Evolutionary conservation across 139 green algal genomes (phyloP), one percentile per base, ranked within the genome.

Genomic region (Penium margaritaceum): DNA sequence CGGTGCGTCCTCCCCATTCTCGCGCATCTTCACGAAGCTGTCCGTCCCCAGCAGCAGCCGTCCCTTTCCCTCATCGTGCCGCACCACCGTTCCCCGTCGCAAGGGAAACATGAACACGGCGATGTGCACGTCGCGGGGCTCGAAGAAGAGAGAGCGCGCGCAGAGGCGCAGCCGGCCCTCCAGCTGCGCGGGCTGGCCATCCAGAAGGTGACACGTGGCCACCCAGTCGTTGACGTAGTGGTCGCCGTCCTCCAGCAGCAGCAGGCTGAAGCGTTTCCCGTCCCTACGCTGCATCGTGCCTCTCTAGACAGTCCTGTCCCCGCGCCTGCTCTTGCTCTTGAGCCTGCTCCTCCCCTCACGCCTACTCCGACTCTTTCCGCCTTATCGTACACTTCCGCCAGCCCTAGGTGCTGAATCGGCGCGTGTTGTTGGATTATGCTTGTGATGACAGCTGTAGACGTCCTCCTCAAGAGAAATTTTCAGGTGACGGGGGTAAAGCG

Each of bases 171-270:
- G 44, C 17, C 63, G 62, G 35, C 36, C 27, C 63, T n/a, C 58
- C 14, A 54, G 36, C 36, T 12, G 19, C 21, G 30, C 33, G 19
- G 63, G 63, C 58, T 38, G 58, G 58, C 32, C 58, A 44, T 66
- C 58, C 58, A 66, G 24, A 29, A 66, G 58, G 58, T 39, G 58
- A 51, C 68, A 67, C 17, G 70, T 44, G 21, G 70, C 70, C 7
- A 77, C 19, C 70, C 70, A 77, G 24, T 77, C 70, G 19, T n/a
- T 63, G 29, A 77, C 15, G 34, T 77, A 77, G 33, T 46, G 27
- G 37, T 77, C 70, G 33, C 70, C 70, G 30, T 70, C 57, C n/a
- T 77, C 70, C 2, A 77, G 37, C 17, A 77, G 70, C 3, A 77
- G 70, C 30, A 70, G 34, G 3, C 29, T 60, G 70, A 77, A 77